Evolutionary conservation across 345 rosid species (phyloP).

Genomic region (Corymbia maculata): DNA sequence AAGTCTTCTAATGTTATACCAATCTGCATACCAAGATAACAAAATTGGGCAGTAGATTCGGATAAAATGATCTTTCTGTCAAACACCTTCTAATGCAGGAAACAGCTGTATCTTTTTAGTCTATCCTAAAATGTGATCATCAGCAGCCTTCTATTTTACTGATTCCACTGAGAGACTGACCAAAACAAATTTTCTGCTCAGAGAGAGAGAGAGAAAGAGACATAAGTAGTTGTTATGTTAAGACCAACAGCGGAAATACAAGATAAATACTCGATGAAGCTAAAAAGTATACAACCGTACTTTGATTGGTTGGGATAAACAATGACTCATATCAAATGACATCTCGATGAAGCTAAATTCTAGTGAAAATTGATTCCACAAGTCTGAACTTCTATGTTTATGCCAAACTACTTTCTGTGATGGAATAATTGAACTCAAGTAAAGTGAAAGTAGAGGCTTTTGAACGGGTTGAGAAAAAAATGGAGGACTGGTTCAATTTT

Average conservation of each 20-base stretch:
- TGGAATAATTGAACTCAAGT: background rate
- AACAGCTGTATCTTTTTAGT: background rate
- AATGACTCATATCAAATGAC: background rate
- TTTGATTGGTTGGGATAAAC: background rate
- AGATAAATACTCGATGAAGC: background rate
- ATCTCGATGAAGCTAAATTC: background rate
- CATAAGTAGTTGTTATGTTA: background rate
- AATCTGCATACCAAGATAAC: background rate
- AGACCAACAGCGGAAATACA: background rate
- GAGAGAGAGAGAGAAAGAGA: background rate
- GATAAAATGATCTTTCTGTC: background rate
- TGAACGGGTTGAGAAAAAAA: background rate
- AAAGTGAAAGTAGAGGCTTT: background rate
- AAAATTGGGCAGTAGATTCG: background rate
- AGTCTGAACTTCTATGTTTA: background rate
- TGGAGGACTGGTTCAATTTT: background rate
- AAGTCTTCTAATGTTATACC: background rate
- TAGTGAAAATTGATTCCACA: background rate
- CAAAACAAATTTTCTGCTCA: background rate
- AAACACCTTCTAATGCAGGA: background rate
- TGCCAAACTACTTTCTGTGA: background rate
- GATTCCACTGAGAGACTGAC: background rate
- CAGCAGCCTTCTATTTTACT: background rate
- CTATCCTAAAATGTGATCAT: background rate
- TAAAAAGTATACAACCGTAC: background rate